Base-by-base conservation (phyloP, 169 alveolate species). In the Plasmodium vinckei region DNA sequence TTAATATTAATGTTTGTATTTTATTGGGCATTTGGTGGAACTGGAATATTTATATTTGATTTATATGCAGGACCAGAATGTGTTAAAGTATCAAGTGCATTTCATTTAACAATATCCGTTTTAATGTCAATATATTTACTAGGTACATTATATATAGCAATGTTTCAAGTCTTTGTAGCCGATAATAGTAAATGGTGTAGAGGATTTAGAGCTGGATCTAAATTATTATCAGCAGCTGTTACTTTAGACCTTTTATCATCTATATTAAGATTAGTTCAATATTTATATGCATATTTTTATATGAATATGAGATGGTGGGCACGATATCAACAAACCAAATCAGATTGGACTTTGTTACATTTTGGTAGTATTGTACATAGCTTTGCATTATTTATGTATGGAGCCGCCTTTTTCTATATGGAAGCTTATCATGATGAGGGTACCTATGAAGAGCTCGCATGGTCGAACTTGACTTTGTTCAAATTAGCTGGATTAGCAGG, bases 371-470 rank as follows among this genome's bases (percentile, higher is more conserved):
- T 94, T 64, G 91, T 95, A 57, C 94, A 95, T 88, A 94, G 95
- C 51, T 89, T 95, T 68, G 92, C 97, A n/a, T 88, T 95, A 60
- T 91, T 95, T 56, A 87, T 93, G 86, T 95, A 95, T 72, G 97
- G 97, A 17, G 94, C 95, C 12, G 97, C 96, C 4, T 86, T 95
- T 71, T 95, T 95, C 87, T 94, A 94, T 61, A 73, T 95, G 68
- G 97, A 95, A 87, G 96, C 95, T 53, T 95, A 95, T 71, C 97
- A 95, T 53, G 97, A 95, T 67, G 96, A 95, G 84, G 97, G 97
- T 13, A 95, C 97, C 23, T 92, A 94, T 57, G 97, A 95, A 87
- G 97, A 95, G 27, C 84, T 89, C 19, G 97, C 97, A 46, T 95
- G 97, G 97, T 89, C 93, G 56, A 93, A 92, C 79, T 73, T 95